A percentile compares a stretch with the other conserved stretches of the same genome.
Evolutionary conservation across 2,329 filamentous ascomycete genomes (phyloP).

Genomic region (Xylariales sp.): DNA sequence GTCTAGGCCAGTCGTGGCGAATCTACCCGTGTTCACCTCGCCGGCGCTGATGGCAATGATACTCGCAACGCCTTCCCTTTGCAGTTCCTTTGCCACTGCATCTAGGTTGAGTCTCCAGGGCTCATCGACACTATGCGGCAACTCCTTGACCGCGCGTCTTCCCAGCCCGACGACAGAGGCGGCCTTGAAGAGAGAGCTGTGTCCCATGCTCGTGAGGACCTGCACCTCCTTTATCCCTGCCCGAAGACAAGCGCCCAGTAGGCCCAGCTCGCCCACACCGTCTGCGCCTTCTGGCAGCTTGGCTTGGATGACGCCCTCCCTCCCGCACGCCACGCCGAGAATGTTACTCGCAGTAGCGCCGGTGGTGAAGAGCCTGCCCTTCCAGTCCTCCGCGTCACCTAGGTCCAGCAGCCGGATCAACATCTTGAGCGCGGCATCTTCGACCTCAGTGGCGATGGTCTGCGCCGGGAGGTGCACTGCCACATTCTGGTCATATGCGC

Average conservation of each 20-base stretch:
- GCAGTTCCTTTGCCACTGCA: slow-evolving; percentile 57
- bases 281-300: slow-evolving; percentile 26
- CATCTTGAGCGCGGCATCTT: slow-evolving; percentile 67
- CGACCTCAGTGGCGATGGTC: slow-evolving; percentile 70
- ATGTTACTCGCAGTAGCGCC: slow-evolving; percentile 75
- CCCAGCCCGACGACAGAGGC: slow-evolving; percentile 79
- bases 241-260: slow-evolving; percentile 60
- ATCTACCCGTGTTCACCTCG: slow-evolving; percentile 87
- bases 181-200: slow-evolving; percentile 81
- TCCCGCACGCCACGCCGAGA: slow-evolving; percentile 62
- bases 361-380: slow-evolving; percentile 48
- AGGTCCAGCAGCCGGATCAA: slow-evolving; percentile 64
- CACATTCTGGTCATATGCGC: slow-evolving; percentile 76
- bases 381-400: slow-evolving; percentile 55
- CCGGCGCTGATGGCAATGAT: slow-evolving; percentile 80
- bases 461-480: slow-evolving; percentile 76
- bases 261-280: slow-evolving; percentile 64
- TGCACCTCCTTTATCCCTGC: slow-evolving; percentile 66
- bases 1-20: slow-evolving; percentile 54
- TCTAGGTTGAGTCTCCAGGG: slow-evolving; percentile 68
- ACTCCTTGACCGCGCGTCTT: slow-evolving; percentile 58
- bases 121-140: slow-evolving; percentile 46
- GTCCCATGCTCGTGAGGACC: slow-evolving; percentile 74
- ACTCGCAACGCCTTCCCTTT: slow-evolving; percentile 50
- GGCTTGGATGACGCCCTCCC: slow-evolving; percentile 57